These are phyloP conservation scores for Mycena sp. DNA, from an alignment of 1,284 basidiomycete genomes.

Conservation along the genomic window DNA sequence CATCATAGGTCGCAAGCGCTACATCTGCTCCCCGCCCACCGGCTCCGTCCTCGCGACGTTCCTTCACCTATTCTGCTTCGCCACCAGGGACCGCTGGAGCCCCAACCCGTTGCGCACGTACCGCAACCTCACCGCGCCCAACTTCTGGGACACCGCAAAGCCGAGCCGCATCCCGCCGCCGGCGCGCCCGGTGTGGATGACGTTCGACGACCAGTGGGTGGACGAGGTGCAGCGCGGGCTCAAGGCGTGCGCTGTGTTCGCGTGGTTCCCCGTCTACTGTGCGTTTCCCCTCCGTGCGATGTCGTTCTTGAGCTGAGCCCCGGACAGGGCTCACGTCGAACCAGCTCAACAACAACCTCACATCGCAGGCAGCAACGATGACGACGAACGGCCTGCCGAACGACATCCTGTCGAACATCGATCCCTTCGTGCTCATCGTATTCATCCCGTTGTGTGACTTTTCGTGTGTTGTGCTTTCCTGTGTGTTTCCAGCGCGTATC, in stretches of 20 bases:
- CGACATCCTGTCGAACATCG: conserved; percentile 42
- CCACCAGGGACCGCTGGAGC: conserved; percentile 64
- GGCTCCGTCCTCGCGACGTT: conserved; percentile 77
- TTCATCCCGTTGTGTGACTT: conserved; percentile 28
- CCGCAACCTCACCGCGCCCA: conserved; percentile 60
- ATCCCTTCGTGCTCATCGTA: conserved; percentile 26
- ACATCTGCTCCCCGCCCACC: conserved; percentile 69
- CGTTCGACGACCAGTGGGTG: conserved; percentile 81
- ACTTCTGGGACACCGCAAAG: conserved; percentile 86
- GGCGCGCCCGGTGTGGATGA: conserved; percentile 71
- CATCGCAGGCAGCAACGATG: conserved; percentile 81
- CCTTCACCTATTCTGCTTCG: conserved; percentile 60
- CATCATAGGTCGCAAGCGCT: conserved; percentile 70
- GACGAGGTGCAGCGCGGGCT: conserved; percentile 85
- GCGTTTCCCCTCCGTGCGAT: conserved; percentile 34
- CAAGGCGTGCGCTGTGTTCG: conserved; percentile 87
- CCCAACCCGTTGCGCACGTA: conserved; percentile 61
- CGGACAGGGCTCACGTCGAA: conserved; percentile 74
- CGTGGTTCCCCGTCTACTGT: conserved; percentile 81
- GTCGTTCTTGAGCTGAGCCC: conserved; percentile 38
- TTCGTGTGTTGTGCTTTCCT: conserved; percentile 3
- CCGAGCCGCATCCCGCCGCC: conserved; percentile 61
- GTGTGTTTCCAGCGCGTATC: neutral
- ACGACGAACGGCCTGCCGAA: conserved; percentile 80
- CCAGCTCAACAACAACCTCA: conserved; percentile 83